A percentile compares a stretch with the other conserved stretches of the same genome.
These are phyloP conservation scores for Vigna mungo DNA, from an alignment of 306 rosid species.

Conservation along the genomic window DNA sequence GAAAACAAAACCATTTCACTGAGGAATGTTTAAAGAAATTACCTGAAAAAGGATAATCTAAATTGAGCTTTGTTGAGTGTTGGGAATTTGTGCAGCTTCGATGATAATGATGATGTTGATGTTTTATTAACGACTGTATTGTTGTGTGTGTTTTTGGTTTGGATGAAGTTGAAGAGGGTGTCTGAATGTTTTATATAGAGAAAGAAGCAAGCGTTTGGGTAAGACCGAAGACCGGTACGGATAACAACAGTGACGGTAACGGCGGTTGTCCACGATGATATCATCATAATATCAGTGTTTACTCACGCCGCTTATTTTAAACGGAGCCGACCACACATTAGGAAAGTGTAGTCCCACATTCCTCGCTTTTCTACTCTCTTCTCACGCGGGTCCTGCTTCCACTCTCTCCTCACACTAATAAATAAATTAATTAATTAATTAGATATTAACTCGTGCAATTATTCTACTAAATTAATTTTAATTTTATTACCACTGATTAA, in stretches of 20 bases:
- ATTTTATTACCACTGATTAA: background rate
- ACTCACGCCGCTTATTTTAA: background rate
- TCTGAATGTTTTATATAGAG: constrained; percentile 46
- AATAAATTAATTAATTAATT: background rate
- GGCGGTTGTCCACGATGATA: background rate
- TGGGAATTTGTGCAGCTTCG: constrained; percentile 9
- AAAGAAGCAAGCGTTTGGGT: background rate
- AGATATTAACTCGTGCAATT: too few species aligned
- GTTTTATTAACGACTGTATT: background rate
- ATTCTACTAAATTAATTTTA: background rate
- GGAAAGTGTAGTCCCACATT: constrained; percentile 37
- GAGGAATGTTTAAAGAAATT: background rate
- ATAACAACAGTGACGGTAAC: constrained; percentile 41
- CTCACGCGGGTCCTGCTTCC: constrained; percentile 8
- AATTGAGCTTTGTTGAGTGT: constrained; percentile 11
- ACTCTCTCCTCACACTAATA: background rate
- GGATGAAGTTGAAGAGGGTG: background rate
- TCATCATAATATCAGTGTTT: background rate
- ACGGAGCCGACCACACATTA: constrained; percentile 62
- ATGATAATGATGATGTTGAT: background rate
- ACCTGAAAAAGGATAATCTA: constrained; percentile 21
- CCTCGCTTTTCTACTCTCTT: constrained; percentile 29
- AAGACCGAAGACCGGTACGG: background rate
- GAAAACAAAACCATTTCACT: background rate
- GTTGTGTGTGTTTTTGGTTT: background rate